Base-by-base conservation (phyloP, 106 monocot species). In the Dendrobium huoshanense region DNA sequence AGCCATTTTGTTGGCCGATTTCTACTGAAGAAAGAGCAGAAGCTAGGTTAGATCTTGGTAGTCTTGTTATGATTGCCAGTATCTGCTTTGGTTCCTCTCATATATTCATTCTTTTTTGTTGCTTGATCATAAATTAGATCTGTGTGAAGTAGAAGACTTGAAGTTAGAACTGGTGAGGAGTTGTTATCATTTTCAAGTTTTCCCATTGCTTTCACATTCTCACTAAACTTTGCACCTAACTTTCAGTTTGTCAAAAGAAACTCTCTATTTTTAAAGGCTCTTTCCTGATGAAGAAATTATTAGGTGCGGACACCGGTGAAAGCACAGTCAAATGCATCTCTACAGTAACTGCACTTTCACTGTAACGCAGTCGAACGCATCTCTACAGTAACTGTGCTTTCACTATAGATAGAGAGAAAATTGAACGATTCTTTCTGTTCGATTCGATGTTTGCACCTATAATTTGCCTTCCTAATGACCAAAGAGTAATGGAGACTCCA, bases 401-500 rank as follows among this genome's bases (percentile, higher is more conserved):
- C 31, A 31, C 31, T 31, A 31, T 31, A 31, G 31, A 31, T 31
- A 31, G 1, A 31, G 31, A 31, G 31, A 31, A 31, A 31, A 31
- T 31, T 31, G 31, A 31, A 31, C 31, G 31, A 1, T 31, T 31
- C 31, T 31, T 31, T 31, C 31, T 1, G 31, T 31, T 31, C 1
- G 31, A 1, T 31, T 31, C 1, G 31, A 1, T 31, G 31, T 31
- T 1, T 31, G 31, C 31, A 31, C 31, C 31, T 31, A 68, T 72
- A 20, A 37, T 72, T 4, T 29, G 22, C 9, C 11, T 13, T 31
- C 31, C 37, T 2, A 37, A 37, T 3, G 37, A 2, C 37, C 2
- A 61, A 65, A 8, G 64, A 65, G 64, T 22, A 65, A 25, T 25
- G 64, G 64, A 65, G 64, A 65, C n/a, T 65, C 64, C 64, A 65